Base-by-base conservation (phyloP, 2,329 filamentous ascomycete genomes). In the Pezicula neosporulosa region DNA sequence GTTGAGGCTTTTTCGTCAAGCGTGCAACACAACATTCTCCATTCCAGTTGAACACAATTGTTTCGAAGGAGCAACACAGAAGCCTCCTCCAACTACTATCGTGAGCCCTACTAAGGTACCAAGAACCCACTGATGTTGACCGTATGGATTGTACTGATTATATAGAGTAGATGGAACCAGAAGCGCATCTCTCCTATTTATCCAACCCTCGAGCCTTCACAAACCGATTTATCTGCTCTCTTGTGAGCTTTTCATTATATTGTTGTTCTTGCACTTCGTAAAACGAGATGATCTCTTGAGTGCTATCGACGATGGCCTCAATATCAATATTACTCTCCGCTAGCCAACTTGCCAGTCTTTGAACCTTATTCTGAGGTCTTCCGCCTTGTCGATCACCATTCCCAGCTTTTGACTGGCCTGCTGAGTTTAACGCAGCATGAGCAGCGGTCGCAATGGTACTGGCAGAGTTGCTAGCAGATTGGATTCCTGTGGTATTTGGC, bases 291-390 rank as follows among this genome's bases (percentile, higher is more conserved):
- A 89, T 76, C 66, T 89, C 86, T 66, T 89, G 86, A 2, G 82
- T 86, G 61, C 82, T 85, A 62, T 89, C 83, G 39, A 89, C 81
- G 42, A 89, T 77, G 3, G 78, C 81, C 61, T 83, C 80, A 58
- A 89, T 83, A 60, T 88, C 84, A 42, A 89, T 77, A 51, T 80
- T 81, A 56, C 83, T 86, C 63, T 88, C 85, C 4, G 85, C 85
- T 52, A 89, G 73, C 84, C 85, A 89, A 48, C 79, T 79, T 12
- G 86, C 73, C 35, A 88, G 71, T 60, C 77, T 80, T 55, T 83
- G 79, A 4, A 67, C 51, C 47, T 68, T 67, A 6, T 57, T 62
- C 54, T 60, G 53, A 12, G 57, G 51, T 4, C 49, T 56, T 33
- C 52, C 57, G 16, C 43, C 49, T 51, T 59, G 52, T 36, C 56